Conservation (phyloP, 2,329 filamentous ascomycete species). For the Epichloe bromicola region DNA sequence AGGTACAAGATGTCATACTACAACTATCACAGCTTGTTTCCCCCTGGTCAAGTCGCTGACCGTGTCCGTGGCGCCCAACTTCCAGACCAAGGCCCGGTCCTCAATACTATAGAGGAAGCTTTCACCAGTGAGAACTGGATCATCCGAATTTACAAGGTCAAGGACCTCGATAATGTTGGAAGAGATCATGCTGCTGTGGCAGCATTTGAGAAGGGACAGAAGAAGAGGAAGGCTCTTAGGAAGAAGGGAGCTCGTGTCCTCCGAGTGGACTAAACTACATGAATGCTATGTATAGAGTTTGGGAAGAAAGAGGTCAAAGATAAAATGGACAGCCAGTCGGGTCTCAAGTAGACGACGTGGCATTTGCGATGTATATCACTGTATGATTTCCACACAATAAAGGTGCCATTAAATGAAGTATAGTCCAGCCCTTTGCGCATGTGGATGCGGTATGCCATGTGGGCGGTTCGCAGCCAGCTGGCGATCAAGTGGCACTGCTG, state of each 20-base stretch:
- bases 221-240: constrained; percentile 68
- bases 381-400: constrained; percentile 16
- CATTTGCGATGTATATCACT: constrained; percentile 26
- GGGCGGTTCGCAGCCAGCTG: not conserved
- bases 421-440: not conserved
- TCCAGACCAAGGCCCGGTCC: constrained; percentile 71
- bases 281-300: not conserved
- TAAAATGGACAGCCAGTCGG: not conserved
- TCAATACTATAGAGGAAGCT: constrained; percentile 87
- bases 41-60: constrained; percentile 77
- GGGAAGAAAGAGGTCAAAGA: constrained; percentile 11
- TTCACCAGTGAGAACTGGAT: constrained; percentile 99
- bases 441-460: not conserved
- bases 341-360: not conserved
- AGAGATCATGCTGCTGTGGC: constrained; percentile 63
- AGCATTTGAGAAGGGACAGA: constrained; percentile 65
- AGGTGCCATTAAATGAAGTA: not conserved
- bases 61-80: constrained; percentile 72
- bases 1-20: constrained; percentile 99
- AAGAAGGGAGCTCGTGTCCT: constrained; percentile 59
- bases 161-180: constrained; percentile 92
- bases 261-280: constrained; percentile 48
- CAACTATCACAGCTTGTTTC: constrained; percentile 90
- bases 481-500: not conserved
- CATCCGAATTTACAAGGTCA: constrained; percentile 99